Percentiles rank a stretch among this genome's conserved stretches.
Conservation (phyloP, 2,329 filamentous ascomycete genomes). For the Aspergillus japonicus region DNA sequence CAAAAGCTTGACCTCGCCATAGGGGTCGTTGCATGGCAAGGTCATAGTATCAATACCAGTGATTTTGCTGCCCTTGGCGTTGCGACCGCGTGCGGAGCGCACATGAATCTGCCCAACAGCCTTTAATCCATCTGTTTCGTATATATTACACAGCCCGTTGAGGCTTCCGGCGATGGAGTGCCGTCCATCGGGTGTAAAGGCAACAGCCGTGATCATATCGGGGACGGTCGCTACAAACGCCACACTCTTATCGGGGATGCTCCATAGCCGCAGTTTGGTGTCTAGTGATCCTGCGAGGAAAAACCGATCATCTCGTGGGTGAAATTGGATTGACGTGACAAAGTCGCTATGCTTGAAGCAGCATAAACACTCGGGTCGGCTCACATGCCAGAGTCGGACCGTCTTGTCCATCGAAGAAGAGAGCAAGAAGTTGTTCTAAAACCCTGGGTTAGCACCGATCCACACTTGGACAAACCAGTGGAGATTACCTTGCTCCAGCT, state of each 20-base stretch:
- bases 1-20: slow-evolving; percentile 74
- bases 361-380: slow-evolving; percentile 79
- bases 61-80: slow-evolving; percentile 95
- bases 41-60: slow-evolving; percentile 81
- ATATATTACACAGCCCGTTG: slow-evolving; percentile 82
- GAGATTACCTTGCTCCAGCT: slow-evolving; percentile 85
- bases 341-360: slow-evolving; percentile 94
- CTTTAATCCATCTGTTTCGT: slow-evolving; percentile 87
- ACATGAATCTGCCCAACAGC: slow-evolving; percentile 84
- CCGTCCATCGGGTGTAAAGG: slow-evolving; percentile 89
- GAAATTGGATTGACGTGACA: slow-evolving; percentile 91
- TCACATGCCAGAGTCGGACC: slow-evolving; percentile 90
- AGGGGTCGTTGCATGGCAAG: slow-evolving; percentile 56
- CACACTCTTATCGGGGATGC: slow-evolving; percentile 92
- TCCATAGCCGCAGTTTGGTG: slow-evolving; percentile 85
- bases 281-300: slow-evolving; percentile 93
- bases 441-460: not conserved
- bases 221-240: slow-evolving; percentile 74
- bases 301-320: slow-evolving; percentile 92
- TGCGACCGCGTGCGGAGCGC: slow-evolving; percentile 86
- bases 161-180: slow-evolving; percentile 85
- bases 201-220: slow-evolving; percentile 90
- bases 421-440: slow-evolving; percentile 83
- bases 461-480: not conserved
- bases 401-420: slow-evolving; percentile 99